A percentile compares a stretch with the other conserved stretches of the same genome.
phyloP scores from a whole-genome alignment of 2,329 filamentous ascomycete species.

The Ceratocystis ficicola region DNA sequence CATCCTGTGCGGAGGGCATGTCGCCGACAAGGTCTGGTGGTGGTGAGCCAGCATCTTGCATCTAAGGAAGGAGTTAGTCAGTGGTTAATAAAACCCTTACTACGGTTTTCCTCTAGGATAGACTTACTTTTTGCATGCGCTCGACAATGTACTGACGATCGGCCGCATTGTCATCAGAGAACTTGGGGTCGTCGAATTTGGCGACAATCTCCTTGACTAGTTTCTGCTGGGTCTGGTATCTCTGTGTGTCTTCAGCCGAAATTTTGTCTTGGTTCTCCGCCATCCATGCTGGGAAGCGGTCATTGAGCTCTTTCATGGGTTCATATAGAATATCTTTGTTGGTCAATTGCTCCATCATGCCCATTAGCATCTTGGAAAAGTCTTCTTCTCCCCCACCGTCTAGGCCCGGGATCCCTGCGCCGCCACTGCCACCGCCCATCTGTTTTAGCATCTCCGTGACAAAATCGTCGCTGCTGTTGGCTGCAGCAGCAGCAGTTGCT shows the following conservation, averaged over 20 bases:
- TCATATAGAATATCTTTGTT: slow-evolving; percentile 98
- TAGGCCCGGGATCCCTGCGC: slow-evolving; percentile 28
- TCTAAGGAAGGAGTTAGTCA: slow-evolving; percentile 41
- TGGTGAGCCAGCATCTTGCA: slow-evolving; percentile 90
- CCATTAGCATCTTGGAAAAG: slow-evolving; percentile 86
- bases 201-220: slow-evolving; percentile 76
- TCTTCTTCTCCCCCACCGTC: slow-evolving; percentile 58
- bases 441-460: slow-evolving; percentile 87
- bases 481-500: slow-evolving; percentile 64
- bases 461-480: slow-evolving; percentile 59
- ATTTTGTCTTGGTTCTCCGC: slow-evolving; percentile 58
- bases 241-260: slow-evolving; percentile 57
- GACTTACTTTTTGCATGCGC: slow-evolving; percentile 83
- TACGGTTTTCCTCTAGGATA: slow-evolving; percentile 7
- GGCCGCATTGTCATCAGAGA: slow-evolving; percentile 66
- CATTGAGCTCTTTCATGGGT: slow-evolving; percentile 92
- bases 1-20: slow-evolving; percentile 70
- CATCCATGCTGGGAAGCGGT: slow-evolving; percentile 87
- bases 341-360: slow-evolving; percentile 98
- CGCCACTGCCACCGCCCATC: slow-evolving; percentile 55
- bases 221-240: slow-evolving; percentile 68
- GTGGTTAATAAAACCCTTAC: neutral
- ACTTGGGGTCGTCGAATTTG: slow-evolving; percentile 73
- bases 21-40: slow-evolving; percentile 85
- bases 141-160: slow-evolving; percentile 92